phyloP scores from a whole-genome alignment of 2,329 filamentous ascomycete species.

The Alternaria arborescens region DNA sequence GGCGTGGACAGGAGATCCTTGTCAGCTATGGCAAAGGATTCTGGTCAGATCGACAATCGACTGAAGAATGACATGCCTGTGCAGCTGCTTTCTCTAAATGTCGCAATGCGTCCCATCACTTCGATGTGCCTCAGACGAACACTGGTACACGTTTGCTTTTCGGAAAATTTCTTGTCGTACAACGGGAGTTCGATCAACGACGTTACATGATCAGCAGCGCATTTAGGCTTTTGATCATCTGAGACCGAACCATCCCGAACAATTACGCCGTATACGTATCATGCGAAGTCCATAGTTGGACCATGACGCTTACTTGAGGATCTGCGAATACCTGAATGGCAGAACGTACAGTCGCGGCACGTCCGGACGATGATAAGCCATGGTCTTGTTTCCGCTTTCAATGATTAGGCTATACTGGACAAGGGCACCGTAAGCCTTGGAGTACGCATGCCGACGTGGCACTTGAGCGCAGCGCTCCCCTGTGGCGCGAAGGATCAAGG shows the following conservation, averaged over 20 bases:
- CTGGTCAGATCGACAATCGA: conserved; percentile 52
- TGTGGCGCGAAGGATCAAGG: conserved; percentile 9
- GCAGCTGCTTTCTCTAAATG: not conserved
- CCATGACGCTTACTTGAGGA: conserved; percentile 1
- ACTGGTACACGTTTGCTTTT: not conserved
- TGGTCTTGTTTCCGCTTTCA: not conserved
- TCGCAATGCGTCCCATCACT: not conserved
- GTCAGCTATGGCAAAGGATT: conserved; percentile 65
- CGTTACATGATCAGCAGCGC: not conserved
- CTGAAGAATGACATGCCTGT: conserved; percentile 14
- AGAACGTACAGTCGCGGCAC: not conserved
- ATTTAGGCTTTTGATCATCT: not conserved
- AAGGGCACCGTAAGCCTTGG: not conserved
- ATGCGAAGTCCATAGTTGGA: not conserved
- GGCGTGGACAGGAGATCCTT: conserved; percentile 60
- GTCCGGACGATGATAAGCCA: not conserved
- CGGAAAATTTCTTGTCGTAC: not conserved
- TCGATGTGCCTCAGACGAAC: not conserved
- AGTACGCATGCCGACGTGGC: not conserved
- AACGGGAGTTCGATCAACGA: not conserved
- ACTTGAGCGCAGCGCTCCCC: conserved; percentile 4
- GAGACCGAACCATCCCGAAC: not conserved
- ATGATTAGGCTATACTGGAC: not conserved
- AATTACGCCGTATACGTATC: not conserved
- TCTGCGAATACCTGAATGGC: not conserved